Evolutionary conservation across 306 rosid genomes (phyloP), one percentile per base, ranked within the genome.

Genomic region (Gleditsia sinensis): DNA sequence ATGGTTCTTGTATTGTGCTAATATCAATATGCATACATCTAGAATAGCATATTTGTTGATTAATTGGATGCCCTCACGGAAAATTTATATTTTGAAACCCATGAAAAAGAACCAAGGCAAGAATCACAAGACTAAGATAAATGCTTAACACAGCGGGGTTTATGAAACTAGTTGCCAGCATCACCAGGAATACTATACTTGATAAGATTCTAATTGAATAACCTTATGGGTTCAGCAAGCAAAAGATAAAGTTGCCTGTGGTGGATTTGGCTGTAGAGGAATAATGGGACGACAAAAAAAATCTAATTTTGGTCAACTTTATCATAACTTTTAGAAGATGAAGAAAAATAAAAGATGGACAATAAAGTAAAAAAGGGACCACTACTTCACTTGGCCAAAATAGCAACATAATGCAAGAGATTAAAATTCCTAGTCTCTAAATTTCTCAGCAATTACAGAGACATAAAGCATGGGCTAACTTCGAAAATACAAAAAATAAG

Each of bases 301-400:
- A 67, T 71, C 73, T 64, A 58, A 13, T 43, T 76, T 48, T 39
- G 88, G 88, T 77, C 85, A 84, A 81, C 74, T 21, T 50, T 58
- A 69, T 42, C 66, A 77, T 69, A 57, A 49, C 30, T 0, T 49
- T 24, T 11, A 51, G 64, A 74, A 73, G 78, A 77, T 73, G 79
- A 61, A 69, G 67, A 58, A 10, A 14, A 6, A 63, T 58, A 1
- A 32, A 53, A 17, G 61, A 64, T 39, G 58, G 20, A 23, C 12
- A 2, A 37, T 75, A 74, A n/a, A 13, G 51, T 9, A 14, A 37
- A 61, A 59, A 30, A 56, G 2, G 2, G 70, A 32, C 19, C 23
- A 1, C 20, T 56, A 32, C 66, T 68, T 24, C 48, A 67, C 48
- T 67, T 28, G 55, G 48, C 75, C 24, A 25, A 58, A 66, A 8